Percentiles rank a stretch among this genome's conserved stretches.
Evolutionary conservation across 176 grass and related monocot genomes (phyloP).

Genomic region (Aechmea fasciata): DNA sequence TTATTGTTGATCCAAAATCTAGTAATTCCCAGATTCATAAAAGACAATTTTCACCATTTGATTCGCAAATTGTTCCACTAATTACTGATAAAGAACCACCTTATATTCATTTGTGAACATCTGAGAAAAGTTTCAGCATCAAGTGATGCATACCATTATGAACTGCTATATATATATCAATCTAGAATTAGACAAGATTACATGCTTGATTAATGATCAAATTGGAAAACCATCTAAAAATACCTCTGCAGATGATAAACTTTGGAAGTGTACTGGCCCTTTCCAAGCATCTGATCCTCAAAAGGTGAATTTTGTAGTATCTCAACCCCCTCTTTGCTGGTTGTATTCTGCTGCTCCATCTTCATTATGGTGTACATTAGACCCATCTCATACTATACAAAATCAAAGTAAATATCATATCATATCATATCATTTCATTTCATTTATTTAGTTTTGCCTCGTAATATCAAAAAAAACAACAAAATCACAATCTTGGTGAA

Average conservation of each 20-base stretch:
- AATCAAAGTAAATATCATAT: neutral
- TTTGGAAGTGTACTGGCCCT: constrained; percentile 70
- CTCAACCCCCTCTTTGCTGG: constrained; percentile 72
- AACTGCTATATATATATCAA: too few relatives aligned
- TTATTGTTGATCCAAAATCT: too few relatives aligned
- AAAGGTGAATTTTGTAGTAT: constrained; percentile 59
- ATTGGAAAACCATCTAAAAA: too few relatives aligned
- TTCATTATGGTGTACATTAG: constrained; percentile 76
- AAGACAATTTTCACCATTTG: too few relatives aligned
- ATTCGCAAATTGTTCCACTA: too few relatives aligned
- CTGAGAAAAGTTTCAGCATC: too few relatives aligned
- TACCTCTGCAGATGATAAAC: constrained; percentile 79
- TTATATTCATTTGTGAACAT: too few relatives aligned
- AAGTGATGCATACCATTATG: too few relatives aligned
- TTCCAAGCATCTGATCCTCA: constrained; percentile 64
- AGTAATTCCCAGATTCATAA: too few relatives aligned
- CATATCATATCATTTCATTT: neutral
- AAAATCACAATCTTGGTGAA: neutral
- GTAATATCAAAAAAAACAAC: neutral
- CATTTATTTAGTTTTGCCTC: neutral
- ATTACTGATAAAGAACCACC: too few relatives aligned
- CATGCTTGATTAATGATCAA: too few relatives aligned
- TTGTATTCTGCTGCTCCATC: constrained; percentile 94
- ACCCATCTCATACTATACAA: constrained; percentile 61
- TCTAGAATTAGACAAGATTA: too few relatives aligned